Conservation (phyloP, 2,329 filamentous ascomycete genomes). For the Diaporthe sp. region DNA sequence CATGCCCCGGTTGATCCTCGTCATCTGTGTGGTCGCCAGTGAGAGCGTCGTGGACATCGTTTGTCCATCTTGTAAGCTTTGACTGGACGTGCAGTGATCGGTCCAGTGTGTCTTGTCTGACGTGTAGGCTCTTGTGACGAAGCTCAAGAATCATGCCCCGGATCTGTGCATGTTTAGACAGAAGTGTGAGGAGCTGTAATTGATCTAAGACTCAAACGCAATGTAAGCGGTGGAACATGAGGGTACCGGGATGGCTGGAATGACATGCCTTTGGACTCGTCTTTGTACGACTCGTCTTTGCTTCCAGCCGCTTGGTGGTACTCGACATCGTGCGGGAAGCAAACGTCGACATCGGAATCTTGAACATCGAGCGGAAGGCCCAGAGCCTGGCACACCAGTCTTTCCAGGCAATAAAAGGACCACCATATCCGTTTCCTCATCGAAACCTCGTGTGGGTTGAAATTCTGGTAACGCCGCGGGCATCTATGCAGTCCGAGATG, state of each 20-base stretch:
- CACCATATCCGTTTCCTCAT: conserved; percentile 69
- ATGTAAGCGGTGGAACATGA: background rate
- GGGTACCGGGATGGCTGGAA: background rate
- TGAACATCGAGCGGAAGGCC: conserved; percentile 68
- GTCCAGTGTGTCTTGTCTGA: conserved; percentile 42
- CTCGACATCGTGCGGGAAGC: conserved; percentile 49
- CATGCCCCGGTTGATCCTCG: conserved; percentile 3
- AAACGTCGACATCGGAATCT: conserved; percentile 72
- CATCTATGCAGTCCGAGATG: conserved; percentile 73
- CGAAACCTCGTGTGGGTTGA: conserved; percentile 60
- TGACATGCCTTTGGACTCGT: conserved; percentile 8
- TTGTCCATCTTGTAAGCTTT: conserved; percentile 41
- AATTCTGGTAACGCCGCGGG: conserved; percentile 65
- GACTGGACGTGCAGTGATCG: conserved; percentile 42
- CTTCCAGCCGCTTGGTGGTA: conserved; percentile 2
- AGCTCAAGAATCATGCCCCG: conserved; percentile 44
- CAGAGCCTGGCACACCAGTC: conserved; percentile 69
- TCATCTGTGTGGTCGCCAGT: conserved; percentile 32
- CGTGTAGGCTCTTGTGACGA: conserved; percentile 42
- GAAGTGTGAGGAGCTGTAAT: conserved; percentile 41
- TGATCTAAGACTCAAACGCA: background rate
- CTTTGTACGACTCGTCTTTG: background rate
- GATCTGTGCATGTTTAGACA: conserved; percentile 43
- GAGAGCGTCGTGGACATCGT: conserved; percentile 40
- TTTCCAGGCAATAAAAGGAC: conserved; percentile 69